phyloP scores from a whole-genome alignment of 148 eudicot genomes.

The Amaranthus palmeri region DNA sequence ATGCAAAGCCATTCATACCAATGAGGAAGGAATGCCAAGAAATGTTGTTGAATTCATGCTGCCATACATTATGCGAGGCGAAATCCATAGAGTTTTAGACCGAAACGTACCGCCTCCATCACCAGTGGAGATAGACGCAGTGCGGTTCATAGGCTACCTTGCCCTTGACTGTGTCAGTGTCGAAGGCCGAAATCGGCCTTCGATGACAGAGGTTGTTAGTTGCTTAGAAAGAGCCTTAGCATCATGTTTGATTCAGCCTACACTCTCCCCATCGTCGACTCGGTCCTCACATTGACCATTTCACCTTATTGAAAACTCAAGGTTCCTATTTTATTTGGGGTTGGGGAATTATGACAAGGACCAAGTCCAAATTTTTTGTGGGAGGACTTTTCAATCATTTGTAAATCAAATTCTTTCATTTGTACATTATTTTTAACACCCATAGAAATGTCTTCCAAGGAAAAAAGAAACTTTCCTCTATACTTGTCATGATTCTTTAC shows the following conservation, averaged over 20 bases:
- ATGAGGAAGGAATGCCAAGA: slow-evolving; percentile 61
- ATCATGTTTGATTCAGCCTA: slow-evolving; percentile 41
- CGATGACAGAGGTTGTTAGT: slow-evolving; percentile 59
- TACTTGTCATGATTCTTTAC: neutral
- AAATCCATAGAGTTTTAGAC: slow-evolving; percentile 66
- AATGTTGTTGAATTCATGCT: slow-evolving; percentile 64
- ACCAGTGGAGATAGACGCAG: slow-evolving; percentile 73
- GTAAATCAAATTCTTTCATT: slow-evolving; percentile 25
- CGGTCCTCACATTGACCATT: slow-evolving; percentile 32
- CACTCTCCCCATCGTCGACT: slow-evolving; percentile 32
- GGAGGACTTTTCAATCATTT: slow-evolving; percentile 19
- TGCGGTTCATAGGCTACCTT: slow-evolving; percentile 55
- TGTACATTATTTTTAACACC: slow-evolving; percentile 5
- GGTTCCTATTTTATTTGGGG: neutral
- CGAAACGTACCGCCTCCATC: slow-evolving; percentile 59
- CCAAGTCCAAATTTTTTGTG: neutral
- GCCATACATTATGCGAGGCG: slow-evolving; percentile 56
- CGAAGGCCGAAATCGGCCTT: slow-evolving; percentile 57
- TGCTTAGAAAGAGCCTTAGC: slow-evolving; percentile 60
- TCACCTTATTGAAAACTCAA: slow-evolving; percentile 3
- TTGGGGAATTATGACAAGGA: too few species aligned
- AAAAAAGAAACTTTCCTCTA: neutral
- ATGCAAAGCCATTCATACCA: slow-evolving; percentile 57
- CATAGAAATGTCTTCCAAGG: neutral
- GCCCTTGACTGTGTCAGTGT: slow-evolving; percentile 62